phyloP scores from a whole-genome alignment of 805 yeast genomes.

The Wickerhamomyces pijperi region DNA sequence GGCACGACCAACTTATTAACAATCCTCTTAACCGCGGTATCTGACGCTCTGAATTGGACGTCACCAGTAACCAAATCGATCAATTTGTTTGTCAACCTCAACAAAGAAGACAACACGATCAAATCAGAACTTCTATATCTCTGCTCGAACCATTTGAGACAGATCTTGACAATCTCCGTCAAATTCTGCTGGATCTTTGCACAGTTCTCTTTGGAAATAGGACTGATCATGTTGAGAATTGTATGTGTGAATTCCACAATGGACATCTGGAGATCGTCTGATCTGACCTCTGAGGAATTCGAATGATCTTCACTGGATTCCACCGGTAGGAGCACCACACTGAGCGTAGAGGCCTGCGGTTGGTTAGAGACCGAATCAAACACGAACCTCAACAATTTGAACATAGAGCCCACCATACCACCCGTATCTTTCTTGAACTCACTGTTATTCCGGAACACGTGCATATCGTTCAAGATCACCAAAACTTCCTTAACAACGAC shows the following conservation, averaged over 20 bases:
- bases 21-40: neutral
- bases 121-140: neutral
- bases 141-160: neutral
- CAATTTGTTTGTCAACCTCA: neutral
- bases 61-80: neutral
- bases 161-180: neutral
- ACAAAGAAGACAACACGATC: neutral
- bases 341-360: too few species aligned
- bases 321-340: neutral
- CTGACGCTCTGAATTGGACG: neutral
- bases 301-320: neutral
- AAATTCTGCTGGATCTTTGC: neutral
- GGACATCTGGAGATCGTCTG: neutral
- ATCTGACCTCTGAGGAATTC: neutral
- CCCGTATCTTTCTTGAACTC: neutral
- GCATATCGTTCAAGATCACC: neutral
- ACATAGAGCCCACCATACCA: neutral
- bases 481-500: neutral
- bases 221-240: neutral
- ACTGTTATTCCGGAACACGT: neutral
- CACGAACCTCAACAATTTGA: neutral
- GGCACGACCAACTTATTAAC: neutral
- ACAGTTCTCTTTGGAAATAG: neutral
- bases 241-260: neutral
- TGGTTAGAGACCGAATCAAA: neutral